Evolutionary conservation across 176 grass and related monocot genomes (phyloP), one percentile per base, ranked within the genome.

Genomic region (Lolium rigidum): DNA sequence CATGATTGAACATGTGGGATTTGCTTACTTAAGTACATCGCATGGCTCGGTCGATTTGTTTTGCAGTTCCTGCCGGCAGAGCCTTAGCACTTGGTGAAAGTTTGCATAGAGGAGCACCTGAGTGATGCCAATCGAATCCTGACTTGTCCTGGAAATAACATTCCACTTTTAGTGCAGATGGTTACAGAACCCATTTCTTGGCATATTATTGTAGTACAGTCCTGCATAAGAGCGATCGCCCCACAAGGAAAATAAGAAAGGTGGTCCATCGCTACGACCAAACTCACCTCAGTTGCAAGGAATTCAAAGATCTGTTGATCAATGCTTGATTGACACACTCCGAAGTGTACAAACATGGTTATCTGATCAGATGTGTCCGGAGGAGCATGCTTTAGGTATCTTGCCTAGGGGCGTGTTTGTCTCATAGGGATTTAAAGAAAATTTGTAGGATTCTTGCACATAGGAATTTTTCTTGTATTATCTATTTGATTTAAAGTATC

Each of bases 171-270:
- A 67, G 90, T 84, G 9, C 89, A 88, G 75, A 87, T 99, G 86
- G 87, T 99, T 83, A 88, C 92, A 21, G 92, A 96, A 62, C 86
- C 97, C 17, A 81, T 99, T 74, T 91, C 97, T 46, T 99, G 97
- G 97, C 94, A 97, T 88, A 85, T 97, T 80, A 59, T 94, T 5
- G 31, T 93, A 72, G 91, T 99, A 2, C 97, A 94, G 59, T 97
- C 92, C 10, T 97, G 89, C 64, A 22, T 91, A 63, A 97, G 86
- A 85, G 80, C 83, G 4, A 71, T 94, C 14, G 70, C 91, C 65
- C 94, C 94, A 57, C 71, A 89, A 37, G 94, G 97, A 58, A 99
- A n/a, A 99, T 86, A 97, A 94, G 97, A 99, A 90, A 91, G 77
- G 86, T 18, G 72, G 93, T 51, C 38, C 77, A 50, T 57, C 38